Percentiles rank a stretch among this genome's conserved stretches.
These are phyloP conservation scores for Hirschioporus abietinus DNA, from an alignment of 768 basidiomycete genomes.

Conservation along the genomic window DNA sequence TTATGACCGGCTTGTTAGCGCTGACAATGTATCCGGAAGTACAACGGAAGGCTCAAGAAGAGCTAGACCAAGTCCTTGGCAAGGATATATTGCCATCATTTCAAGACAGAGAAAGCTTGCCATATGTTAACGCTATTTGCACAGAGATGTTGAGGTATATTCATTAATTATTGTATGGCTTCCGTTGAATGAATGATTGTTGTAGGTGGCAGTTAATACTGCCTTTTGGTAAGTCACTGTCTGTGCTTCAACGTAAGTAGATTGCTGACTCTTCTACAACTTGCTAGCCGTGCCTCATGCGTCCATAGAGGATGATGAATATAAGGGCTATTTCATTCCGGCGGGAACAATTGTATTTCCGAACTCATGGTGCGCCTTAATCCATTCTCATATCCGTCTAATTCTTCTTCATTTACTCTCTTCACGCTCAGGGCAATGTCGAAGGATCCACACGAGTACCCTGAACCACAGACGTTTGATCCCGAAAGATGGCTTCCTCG, in stretches of 20 bases:
- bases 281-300: slow-evolving; percentile 15
- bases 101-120: slow-evolving; percentile 18
- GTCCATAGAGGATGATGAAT: slow-evolving; percentile 24
- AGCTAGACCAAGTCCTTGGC: slow-evolving; percentile 33
- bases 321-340: slow-evolving; percentile 27
- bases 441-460: background rate
- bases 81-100: slow-evolving; percentile 22
- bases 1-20: background rate
- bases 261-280: background rate
- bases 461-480: background rate
- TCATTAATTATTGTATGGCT: background rate
- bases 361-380: slow-evolving; percentile 20
- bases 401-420: too few relatives aligned
- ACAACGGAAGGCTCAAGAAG: slow-evolving; percentile 27
- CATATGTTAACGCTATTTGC: slow-evolving; percentile 28
- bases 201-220: background rate
- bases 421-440: background rate
- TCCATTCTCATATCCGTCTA: background rate
- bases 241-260: background rate
- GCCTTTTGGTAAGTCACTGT: background rate
- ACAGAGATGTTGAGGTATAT: slow-evolving; percentile 20
- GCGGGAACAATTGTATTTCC: slow-evolving; percentile 27
- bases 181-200: background rate
- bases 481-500: background rate
- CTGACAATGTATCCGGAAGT: slow-evolving; percentile 19